Evolutionary conservation across 2,329 filamentous ascomycete species (phyloP), one percentile per base, ranked within the genome.

Genomic region (Colletotrichum costaricense): DNA sequence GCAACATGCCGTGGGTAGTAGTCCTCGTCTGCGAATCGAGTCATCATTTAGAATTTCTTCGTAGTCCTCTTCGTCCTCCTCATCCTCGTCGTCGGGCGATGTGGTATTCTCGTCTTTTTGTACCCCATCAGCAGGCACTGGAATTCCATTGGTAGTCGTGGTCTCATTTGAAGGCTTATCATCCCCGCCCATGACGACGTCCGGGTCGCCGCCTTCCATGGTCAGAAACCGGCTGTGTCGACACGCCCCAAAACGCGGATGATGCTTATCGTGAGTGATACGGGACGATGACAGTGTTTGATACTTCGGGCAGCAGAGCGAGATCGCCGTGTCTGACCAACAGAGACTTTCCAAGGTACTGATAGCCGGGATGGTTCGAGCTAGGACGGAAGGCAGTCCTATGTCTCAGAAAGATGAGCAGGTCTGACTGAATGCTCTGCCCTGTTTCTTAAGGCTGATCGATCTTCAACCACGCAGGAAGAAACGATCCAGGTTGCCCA

Each of bases 1-100:
- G 76, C 94, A 96, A 74, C 93, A 91, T 4, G 94, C 94, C 0
- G 93, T 95, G 0, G 93, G 90, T 1, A 94, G 85, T 30, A 90
- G 82, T 2, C 87, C 86, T 49, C 83, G 85, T 69, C 84, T 83
- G 16, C 80, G 81, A 63, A 86, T 19, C 38, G 38, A 16, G 38
- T 19, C 38, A 42, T 42, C 38, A 3, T 82, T 82, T 1, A 80
- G 78, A 16, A 81, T 80, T 16, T 78, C 76, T 28, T 74, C 75
- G 55, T 72, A 75, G 3, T 77, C 78, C n/a, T 76, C 76, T 8
- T 79, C 78, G 5, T 78, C 82, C 14, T 82, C 82, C 30, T 80
- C 80, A 38, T 82, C 82, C 69, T 79, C 80, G 24, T 78, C 82
- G 30, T 82, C 81, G 5, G 78, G 80, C 12, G 80, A 77, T 9